Percentiles rank a stretch among this genome's conserved stretches.
These are phyloP conservation scores for Pythium phragmitis DNA, from an alignment of 352 stramenopile genomes.

Conservation along the genomic window DNA sequence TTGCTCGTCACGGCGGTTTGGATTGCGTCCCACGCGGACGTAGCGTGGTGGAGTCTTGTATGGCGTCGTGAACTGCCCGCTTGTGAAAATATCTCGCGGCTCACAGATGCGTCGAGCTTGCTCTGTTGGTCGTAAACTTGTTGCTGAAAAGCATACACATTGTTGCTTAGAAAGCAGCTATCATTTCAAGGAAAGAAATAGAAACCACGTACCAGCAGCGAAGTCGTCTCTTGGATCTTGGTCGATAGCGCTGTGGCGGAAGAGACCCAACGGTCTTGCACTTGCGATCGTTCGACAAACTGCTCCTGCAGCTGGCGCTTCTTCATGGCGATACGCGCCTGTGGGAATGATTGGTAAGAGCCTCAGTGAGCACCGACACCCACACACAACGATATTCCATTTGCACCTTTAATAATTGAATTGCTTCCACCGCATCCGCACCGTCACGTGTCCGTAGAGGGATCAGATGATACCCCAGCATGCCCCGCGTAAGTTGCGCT, in stretches of 20 bases:
- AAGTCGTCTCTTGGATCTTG: conserved; percentile 39
- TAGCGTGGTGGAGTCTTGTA: conserved; percentile 28
- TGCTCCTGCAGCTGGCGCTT: conserved; percentile 39
- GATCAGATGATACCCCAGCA: conserved; percentile 15
- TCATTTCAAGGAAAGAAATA: neutral
- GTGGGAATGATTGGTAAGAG: neutral
- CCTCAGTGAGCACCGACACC: too few species aligned
- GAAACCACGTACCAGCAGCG: conserved; percentile 29
- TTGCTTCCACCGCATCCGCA: conserved; percentile 25
- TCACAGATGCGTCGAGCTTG: conserved; percentile 29
- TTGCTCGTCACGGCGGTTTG: conserved; percentile 19
- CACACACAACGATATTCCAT: neutral
- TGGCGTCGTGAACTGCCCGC: conserved; percentile 26
- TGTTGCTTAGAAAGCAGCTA: neutral
- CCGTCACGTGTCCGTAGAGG: conserved; percentile 9
- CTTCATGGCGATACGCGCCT: conserved; percentile 46
- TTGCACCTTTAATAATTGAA: conserved; percentile 28
- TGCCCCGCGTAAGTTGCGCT: conserved; percentile 25
- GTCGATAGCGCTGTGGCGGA: conserved; percentile 33
- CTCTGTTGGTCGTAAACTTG: conserved; percentile 45
- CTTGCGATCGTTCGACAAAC: conserved; percentile 32
- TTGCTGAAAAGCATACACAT: conserved; percentile 26
- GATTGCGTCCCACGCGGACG: conserved; percentile 35
- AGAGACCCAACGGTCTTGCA: conserved; percentile 46
- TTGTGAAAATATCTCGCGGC: conserved; percentile 37